Conservation (phyloP, 805 yeast species). For the Metschnikowia rubicola region DNA sequence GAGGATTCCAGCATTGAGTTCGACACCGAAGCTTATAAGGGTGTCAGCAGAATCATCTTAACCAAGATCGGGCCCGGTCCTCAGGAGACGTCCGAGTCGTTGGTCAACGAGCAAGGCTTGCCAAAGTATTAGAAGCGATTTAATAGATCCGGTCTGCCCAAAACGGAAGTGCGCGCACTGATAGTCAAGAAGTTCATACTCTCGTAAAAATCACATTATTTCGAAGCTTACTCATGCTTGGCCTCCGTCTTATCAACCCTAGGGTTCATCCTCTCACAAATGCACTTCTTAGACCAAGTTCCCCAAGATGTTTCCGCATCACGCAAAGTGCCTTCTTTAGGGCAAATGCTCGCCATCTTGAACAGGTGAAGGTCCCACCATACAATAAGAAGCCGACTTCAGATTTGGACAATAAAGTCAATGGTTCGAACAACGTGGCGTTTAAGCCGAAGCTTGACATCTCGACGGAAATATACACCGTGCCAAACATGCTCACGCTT, state of each 20-base stretch:
- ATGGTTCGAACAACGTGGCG: not conserved
- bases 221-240: not conserved
- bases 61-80: slow-evolving; percentile 92
- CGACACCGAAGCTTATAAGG: slow-evolving; percentile 54
- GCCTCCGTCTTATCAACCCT: not conserved
- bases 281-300: not conserved
- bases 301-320: not conserved
- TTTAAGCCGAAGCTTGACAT: slow-evolving; percentile 1
- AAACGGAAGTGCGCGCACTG: slow-evolving; percentile 4
- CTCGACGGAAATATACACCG: slow-evolving; percentile 53
- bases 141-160: not conserved
- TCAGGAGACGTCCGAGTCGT: slow-evolving; percentile 49
- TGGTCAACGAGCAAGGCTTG: slow-evolving; percentile 57
- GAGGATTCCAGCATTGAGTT: slow-evolving; percentile 33
- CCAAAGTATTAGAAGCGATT: slow-evolving; percentile 40
- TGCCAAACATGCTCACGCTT: slow-evolving; percentile 83
- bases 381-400: not conserved
- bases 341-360: not conserved
- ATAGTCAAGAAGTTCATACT: too few relatives aligned
- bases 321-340: not conserved
- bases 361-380: not conserved
- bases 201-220: too few relatives aligned
- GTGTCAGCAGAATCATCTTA: slow-evolving; percentile 79
- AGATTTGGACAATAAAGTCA: not conserved
- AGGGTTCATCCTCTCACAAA: not conserved